Conservation (phyloP, 2,329 filamentous ascomycete genomes). For the Coniochaeta sp. region DNA sequence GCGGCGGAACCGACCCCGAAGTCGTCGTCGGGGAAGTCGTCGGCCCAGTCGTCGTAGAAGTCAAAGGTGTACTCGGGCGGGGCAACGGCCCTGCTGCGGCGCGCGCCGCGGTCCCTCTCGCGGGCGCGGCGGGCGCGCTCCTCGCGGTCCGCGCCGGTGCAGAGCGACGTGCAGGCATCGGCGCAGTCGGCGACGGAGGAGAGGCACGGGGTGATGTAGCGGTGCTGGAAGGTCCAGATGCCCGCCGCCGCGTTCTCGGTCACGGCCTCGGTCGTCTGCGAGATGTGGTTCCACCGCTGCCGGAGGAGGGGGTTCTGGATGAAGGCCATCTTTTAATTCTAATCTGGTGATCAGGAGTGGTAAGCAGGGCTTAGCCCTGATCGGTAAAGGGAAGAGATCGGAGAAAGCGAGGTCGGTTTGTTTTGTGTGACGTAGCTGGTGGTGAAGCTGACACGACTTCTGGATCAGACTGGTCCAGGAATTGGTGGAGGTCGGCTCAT, state of each 20-base stretch:
- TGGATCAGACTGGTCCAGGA: neutral
- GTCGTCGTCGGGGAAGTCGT: slow-evolving; percentile 25
- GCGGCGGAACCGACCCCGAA: slow-evolving; percentile 35
- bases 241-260: slow-evolving; percentile 88
- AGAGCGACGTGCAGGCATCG: slow-evolving; percentile 65
- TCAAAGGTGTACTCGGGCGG: slow-evolving; percentile 79
- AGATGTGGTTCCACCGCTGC: slow-evolving; percentile 88
- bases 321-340: slow-evolving; percentile 44
- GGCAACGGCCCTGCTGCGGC: slow-evolving; percentile 39
- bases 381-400: neutral
- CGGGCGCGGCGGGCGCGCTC: slow-evolving; percentile 63
- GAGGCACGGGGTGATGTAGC: slow-evolving; percentile 79
- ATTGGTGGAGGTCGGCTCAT: neutral
- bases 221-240: slow-evolving; percentile 82
- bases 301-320: slow-evolving; percentile 81
- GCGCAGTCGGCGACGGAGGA: slow-evolving; percentile 58
- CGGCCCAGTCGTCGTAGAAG: slow-evolving; percentile 97
- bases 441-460: neutral
- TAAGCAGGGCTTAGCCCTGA: neutral
- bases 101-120: slow-evolving; percentile 49
- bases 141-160: slow-evolving; percentile 64
- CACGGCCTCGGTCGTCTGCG: slow-evolving; percentile 81
- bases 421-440: slow-evolving; percentile 1
- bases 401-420: neutral
- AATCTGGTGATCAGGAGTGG: neutral